These are phyloP conservation scores for Alternaria postmessia DNA, from an alignment of 2,329 filamentous ascomycete species.

Conservation along the genomic window DNA sequence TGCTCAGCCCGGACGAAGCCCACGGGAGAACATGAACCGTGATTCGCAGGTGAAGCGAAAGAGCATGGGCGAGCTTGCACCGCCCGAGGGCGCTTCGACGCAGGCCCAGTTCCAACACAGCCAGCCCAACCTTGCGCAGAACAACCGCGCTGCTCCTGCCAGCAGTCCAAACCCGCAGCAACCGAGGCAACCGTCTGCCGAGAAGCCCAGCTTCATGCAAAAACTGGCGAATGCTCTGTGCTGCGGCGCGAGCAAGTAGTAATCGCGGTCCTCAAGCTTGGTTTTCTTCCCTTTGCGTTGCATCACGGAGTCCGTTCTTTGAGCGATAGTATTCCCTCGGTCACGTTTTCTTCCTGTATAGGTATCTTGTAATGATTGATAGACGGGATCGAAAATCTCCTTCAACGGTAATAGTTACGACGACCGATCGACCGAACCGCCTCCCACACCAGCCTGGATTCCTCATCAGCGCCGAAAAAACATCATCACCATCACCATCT, in stretches of 20 bases:
- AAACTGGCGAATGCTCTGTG: slow-evolving; percentile 93
- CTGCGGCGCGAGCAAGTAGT: slow-evolving; percentile 65
- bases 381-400: slow-evolving; percentile 50
- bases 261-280: slow-evolving; percentile 28
- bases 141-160: slow-evolving; percentile 65
- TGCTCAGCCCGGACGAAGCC: slow-evolving; percentile 54
- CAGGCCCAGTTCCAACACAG: slow-evolving; percentile 98
- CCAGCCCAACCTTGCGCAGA: slow-evolving; percentile 79
- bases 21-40: slow-evolving; percentile 40
- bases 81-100: slow-evolving; percentile 82
- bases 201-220: slow-evolving; percentile 77
- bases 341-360: slow-evolving; percentile 50
- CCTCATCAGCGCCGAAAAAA: slow-evolving; percentile 27
- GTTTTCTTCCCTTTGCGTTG: slow-evolving; percentile 37
- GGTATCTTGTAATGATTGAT: slow-evolving; percentile 54
- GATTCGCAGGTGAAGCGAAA: slow-evolving; percentile 65
- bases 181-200: slow-evolving; percentile 68
- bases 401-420: slow-evolving; percentile 47
- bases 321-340: slow-evolving; percentile 40
- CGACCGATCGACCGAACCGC: slow-evolving; percentile 35
- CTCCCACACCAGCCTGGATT: slow-evolving; percentile 36
- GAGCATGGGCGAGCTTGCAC: slow-evolving; percentile 80
- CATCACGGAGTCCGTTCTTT: slow-evolving; percentile 48
- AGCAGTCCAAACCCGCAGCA: slow-evolving; percentile 58
- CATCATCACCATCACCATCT: slow-evolving; percentile 25